Evolutionary conservation across 352 stramenopile species (phyloP).

Genomic region (Phytophthora colocasiae): DNA sequence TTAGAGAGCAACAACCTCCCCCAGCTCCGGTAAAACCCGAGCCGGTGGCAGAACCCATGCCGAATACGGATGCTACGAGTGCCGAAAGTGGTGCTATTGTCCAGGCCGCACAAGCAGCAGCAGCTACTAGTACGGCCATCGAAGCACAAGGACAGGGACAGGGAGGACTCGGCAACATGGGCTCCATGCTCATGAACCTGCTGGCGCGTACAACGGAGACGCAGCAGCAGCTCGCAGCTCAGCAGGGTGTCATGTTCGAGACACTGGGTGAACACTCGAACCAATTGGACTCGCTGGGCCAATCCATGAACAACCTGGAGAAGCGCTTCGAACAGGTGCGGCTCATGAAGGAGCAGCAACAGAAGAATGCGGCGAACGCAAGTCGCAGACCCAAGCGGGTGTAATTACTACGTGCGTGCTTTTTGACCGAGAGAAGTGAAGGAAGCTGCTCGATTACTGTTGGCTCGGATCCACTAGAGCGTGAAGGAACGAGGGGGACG

Average conservation of each 20-base stretch:
- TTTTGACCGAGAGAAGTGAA: conserved; percentile 25
- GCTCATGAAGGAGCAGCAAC: conserved; percentile 65
- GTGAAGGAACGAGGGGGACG: conserved; percentile 21
- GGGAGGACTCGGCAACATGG: conserved; percentile 82
- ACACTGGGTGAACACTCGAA: conserved; percentile 84
- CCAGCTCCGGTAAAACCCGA: conserved; percentile 45
- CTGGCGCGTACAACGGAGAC: conserved; percentile 85
- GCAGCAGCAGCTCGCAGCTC: conserved; percentile 84
- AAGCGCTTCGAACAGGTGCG: conserved; percentile 82
- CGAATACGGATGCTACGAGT: conserved; percentile 21
- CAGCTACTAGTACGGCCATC: conserved; percentile 63
- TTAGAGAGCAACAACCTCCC: conserved; percentile 54
- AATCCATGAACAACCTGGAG: conserved; percentile 81
- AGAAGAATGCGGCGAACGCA: conserved; percentile 30
- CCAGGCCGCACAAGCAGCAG: conserved; percentile 39
- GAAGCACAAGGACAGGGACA: conserved; percentile 70
- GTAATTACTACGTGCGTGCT: conserved; percentile 13
- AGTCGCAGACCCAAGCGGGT: conserved; percentile 37
- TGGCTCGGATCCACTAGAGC: conserved; percentile 14
- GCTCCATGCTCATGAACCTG: conserved; percentile 90
- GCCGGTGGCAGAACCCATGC: conserved; percentile 13
- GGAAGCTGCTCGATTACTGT: conserved; percentile 26
- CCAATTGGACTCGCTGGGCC: conserved; percentile 76
- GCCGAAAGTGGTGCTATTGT: conserved; percentile 54
- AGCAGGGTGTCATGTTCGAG: conserved; percentile 90